Base-by-base conservation (phyloP, 345 rosid genomes). In the Syzygium grande region DNA sequence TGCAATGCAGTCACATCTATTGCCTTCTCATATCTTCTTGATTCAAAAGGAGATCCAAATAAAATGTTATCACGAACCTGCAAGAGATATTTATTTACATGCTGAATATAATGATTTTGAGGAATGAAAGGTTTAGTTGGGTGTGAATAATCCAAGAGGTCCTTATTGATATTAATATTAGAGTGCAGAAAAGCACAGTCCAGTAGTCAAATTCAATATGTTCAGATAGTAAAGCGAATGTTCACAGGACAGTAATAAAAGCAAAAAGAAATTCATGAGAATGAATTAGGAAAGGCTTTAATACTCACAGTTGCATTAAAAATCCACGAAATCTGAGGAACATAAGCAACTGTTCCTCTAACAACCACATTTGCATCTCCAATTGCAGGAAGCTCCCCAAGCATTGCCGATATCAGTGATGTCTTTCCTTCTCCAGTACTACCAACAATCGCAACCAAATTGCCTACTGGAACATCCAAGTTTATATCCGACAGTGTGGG, bases 351-450 rank as follows among this genome's bases (percentile, higher is more conserved):
- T 14, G 90, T 88, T 92, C 99, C 99, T 94, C 98, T 94, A 85
- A 94, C 90, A 84, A 92, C 91, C 87, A 91, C 98, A 88, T 89
- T 93, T 27, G 97, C 89, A 89, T 95, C 95, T 63, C 96, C 93
- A 68, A 90, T 84, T 49, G 98, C 90, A 88, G 99, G 98, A 94
- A 97, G 97, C 92, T 98, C 99, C 89, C 99, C 99, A 54, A 98
- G 98, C 98, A 98, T 97, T 87, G 99, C 99, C 29, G 99, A 98
- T 90, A 96, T 88, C 89, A 98, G 93, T 9, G 99, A 96, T 85
- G 99, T 97, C 92, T 98, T 98, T 89, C 99, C 99, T 93, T 96
- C 99, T 86, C 99, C 99, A 34, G 99, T 96, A 90, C 99, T 92
- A 83, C 99, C 99, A 92, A 98, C 99, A 85, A 98, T 85, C 29